Percentiles rank a stretch among this genome's conserved stretches.
phyloP scores from a whole-genome alignment of 352 stramenopile genomes.

The Thalassiosira livingstoniorum region DNA sequence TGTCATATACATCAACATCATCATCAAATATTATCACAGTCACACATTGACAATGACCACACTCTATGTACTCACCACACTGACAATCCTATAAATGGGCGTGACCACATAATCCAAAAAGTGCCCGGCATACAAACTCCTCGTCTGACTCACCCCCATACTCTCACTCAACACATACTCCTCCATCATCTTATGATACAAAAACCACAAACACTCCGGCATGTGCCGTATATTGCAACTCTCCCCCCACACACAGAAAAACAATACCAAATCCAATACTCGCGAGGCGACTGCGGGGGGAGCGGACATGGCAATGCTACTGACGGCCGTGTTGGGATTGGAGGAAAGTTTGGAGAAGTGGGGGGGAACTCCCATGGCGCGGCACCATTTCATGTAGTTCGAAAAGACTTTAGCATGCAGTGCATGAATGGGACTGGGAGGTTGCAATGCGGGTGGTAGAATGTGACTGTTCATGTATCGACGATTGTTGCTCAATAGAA shows the following conservation, averaged over 20 bases:
- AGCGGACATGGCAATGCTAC: slow-evolving; percentile 68
- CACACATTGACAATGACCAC: too few relatives aligned
- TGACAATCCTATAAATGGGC: slow-evolving; percentile 96
- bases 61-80: slow-evolving; percentile 84
- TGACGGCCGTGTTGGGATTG: slow-evolving; percentile 40
- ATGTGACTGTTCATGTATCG: slow-evolving; percentile 87
- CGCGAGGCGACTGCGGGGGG: slow-evolving; percentile 78
- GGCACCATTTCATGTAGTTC: slow-evolving; percentile 94
- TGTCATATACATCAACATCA: too few relatives aligned
- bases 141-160: slow-evolving; percentile 62
- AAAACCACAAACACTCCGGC: slow-evolving; percentile 97
- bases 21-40: too few relatives aligned
- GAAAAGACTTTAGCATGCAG: slow-evolving; percentile 94
- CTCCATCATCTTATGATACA: slow-evolving; percentile 96
- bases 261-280: slow-evolving; percentile 92
- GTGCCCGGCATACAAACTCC: slow-evolving; percentile 92
- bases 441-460: slow-evolving; percentile 81
- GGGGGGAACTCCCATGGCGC: slow-evolving; percentile 90
- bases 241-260: slow-evolving; percentile 99
- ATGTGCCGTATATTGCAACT: slow-evolving; percentile 97
- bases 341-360: slow-evolving; percentile 85
- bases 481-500: slow-evolving; percentile 94
- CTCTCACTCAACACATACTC: slow-evolving; percentile 73
- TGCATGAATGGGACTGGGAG: slow-evolving; percentile 86
- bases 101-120: slow-evolving; percentile 98